Conservation (phyloP, 768 basidiomycete genomes). For the Collybiopsis luxurians region DNA sequence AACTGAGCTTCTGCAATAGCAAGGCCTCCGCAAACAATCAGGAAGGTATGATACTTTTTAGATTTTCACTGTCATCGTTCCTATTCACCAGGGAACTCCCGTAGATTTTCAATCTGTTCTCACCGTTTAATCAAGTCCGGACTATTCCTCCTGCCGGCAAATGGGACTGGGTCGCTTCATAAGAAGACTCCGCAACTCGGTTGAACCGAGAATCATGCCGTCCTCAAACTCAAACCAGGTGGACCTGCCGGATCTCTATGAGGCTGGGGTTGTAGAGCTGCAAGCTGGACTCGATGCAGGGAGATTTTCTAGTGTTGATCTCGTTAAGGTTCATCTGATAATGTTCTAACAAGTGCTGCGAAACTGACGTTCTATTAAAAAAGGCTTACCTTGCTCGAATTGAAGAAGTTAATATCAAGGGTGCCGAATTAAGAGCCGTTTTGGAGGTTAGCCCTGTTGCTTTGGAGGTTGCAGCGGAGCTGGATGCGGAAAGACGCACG, state of each 20-base stretch:
- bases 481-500: constrained; percentile 42
- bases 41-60: too few species aligned
- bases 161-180: background rate
- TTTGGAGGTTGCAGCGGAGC: constrained; percentile 44
- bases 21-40: too few species aligned
- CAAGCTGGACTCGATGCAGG: constrained; percentile 33
- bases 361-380: background rate
- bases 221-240: background rate
- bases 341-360: background rate
- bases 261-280: constrained; percentile 36
- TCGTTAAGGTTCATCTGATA: constrained; percentile 30
- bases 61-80: too few species aligned
- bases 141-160: too few species aligned
- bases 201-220: background rate
- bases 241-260: constrained; percentile 33
- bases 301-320: constrained; percentile 37
- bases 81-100: too few species aligned
- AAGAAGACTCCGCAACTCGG: background rate
- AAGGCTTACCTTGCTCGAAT: constrained; percentile 68
- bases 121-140: too few species aligned
- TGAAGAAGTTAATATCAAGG: constrained; percentile 64
- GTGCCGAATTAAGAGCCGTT: constrained; percentile 55
- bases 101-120: too few species aligned
- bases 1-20: too few species aligned
- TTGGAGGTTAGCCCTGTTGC: constrained; percentile 57